Percentiles rank a stretch among this genome's conserved stretches.
phyloP scores from a whole-genome alignment of 2,329 filamentous ascomycete genomes.

The Fusarium succisae region DNA sequence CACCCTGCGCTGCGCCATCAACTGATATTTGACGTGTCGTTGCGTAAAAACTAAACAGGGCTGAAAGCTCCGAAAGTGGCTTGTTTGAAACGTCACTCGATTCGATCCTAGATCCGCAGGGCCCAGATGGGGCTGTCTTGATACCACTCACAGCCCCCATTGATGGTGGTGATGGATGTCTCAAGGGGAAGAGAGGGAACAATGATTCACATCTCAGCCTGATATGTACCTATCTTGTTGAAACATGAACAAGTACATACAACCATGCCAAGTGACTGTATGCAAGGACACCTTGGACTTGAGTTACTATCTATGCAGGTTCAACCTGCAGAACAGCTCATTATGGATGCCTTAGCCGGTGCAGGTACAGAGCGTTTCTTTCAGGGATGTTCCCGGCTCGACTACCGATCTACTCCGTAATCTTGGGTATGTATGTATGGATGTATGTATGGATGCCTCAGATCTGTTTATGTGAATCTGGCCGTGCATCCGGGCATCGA shows the following conservation, averaged over 20 bases:
- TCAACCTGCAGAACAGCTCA: slow-evolving; percentile 21
- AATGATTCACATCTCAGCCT: not conserved
- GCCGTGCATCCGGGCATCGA: not conserved
- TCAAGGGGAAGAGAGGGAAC: not conserved
- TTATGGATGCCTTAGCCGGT: slow-evolving; percentile 17
- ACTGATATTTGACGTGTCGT: slow-evolving; percentile 27
- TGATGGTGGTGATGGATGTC: not conserved
- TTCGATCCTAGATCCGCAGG: slow-evolving; percentile 18
- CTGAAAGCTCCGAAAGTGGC: slow-evolving; percentile 1
- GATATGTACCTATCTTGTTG: not conserved
- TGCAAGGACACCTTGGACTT: not conserved
- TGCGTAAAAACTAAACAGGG: slow-evolving; percentile 20
- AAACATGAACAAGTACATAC: not conserved
- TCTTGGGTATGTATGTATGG: not conserved
- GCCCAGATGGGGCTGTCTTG: slow-evolving; percentile 9
- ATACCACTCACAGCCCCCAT: not conserved
- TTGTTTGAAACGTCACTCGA: slow-evolving; percentile 18
- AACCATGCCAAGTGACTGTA: not conserved
- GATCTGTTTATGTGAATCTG: not conserved
- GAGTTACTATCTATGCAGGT: not conserved
- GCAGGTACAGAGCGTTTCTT: slow-evolving; percentile 24
- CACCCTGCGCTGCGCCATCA: slow-evolving; percentile 7
- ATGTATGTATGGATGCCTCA: not conserved
- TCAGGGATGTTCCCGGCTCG: slow-evolving; percentile 25
- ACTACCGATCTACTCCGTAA: slow-evolving; percentile 2